Evolutionary conservation across 768 basidiomycete genomes (phyloP).

Genomic region (Trametes punicea): DNA sequence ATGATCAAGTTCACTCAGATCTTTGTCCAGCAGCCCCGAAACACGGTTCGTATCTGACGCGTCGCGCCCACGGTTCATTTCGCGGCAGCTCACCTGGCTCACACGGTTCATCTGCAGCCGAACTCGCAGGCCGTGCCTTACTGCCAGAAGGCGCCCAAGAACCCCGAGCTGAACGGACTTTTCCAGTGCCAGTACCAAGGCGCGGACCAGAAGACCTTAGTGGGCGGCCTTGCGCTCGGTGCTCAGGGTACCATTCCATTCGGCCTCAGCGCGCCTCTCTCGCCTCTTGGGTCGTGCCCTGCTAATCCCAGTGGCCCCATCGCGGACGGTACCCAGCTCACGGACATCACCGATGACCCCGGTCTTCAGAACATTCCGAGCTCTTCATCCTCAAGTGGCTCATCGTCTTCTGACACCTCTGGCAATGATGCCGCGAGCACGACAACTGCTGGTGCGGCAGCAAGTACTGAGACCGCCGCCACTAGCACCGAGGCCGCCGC

Average conservation of each 20-base stretch:
- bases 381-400: constrained; percentile 3
- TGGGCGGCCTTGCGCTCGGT: constrained; percentile 42
- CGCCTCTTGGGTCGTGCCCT: constrained; percentile 49
- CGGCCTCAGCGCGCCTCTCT: constrained; percentile 37
- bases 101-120: constrained; percentile 11
- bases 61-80: background rate
- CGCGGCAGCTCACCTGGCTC: background rate
- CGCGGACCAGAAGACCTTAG: constrained; percentile 42
- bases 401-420: constrained; percentile 4
- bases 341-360: constrained; percentile 23
- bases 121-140: constrained; percentile 39
- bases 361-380: constrained; percentile 15
- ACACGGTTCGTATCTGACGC: constrained; percentile 38
- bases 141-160: constrained; percentile 51
- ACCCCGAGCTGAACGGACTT: constrained; percentile 49
- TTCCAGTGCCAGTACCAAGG: constrained; percentile 60
- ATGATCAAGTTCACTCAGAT: constrained; percentile 54
- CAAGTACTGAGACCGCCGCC: constrained; percentile 18
- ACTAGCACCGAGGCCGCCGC: constrained; percentile 22
- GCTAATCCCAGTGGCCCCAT: constrained; percentile 47
- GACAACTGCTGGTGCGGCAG: background rate
- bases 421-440: constrained; percentile 4
- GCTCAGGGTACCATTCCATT: constrained; percentile 51
- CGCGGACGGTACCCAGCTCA: constrained; percentile 43
- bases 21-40: constrained; percentile 56